A percentile compares a stretch with the other conserved stretches of the same genome.
Evolutionary conservation across 169 alveolate genomes (phyloP).

Genomic region (Plasmodium vivax): DNA sequence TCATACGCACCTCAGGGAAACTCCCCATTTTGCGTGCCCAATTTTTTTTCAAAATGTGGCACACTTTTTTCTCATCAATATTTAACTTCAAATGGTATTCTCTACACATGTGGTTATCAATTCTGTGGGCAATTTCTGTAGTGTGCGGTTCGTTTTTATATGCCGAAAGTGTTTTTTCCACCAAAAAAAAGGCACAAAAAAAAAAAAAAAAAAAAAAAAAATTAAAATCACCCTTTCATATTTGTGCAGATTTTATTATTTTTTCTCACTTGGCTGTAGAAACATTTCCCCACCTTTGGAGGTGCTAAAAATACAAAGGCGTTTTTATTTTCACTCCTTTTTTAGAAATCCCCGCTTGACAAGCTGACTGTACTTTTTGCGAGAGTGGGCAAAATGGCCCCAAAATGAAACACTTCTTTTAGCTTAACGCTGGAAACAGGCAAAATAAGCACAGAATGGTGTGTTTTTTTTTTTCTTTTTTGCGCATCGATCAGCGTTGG

Average conservation of each 20-base stretch:
- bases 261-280: neutral
- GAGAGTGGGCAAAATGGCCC: neutral
- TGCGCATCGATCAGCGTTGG: neutral
- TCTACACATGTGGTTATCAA: neutral
- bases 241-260: neutral
- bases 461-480: neutral
- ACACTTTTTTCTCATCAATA: neutral
- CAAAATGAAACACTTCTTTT: neutral
- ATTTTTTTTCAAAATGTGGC: neutral
- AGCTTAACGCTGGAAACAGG: neutral
- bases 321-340: neutral
- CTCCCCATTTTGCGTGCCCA: neutral
- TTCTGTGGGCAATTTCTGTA: neutral
- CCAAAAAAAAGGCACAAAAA: neutral
- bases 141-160: neutral
- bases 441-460: neutral
- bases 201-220: neutral
- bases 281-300: neutral
- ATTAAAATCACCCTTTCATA: neutral
- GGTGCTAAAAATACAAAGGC: neutral
- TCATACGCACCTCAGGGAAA: neutral
- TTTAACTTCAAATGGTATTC: neutral
- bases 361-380: neutral
- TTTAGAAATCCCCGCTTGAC: neutral
- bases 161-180: neutral